Base-by-base conservation (phyloP, 768 basidiomycete species). In the Russula sp. region DNA sequence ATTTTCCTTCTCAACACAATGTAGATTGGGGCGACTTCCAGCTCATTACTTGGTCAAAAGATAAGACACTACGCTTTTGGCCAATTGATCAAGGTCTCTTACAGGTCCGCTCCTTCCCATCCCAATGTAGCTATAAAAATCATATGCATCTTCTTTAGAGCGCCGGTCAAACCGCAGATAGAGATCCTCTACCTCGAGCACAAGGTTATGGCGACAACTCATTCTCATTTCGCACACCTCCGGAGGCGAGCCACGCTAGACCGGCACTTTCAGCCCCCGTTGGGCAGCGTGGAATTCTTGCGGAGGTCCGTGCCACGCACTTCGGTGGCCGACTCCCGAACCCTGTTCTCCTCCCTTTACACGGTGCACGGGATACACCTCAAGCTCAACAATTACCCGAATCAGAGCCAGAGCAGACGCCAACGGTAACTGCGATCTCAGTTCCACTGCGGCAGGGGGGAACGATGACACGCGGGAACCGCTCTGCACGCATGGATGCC, bases 21-120 rank as follows among this genome's bases (percentile, higher is more conserved):
- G 20, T 59, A 76, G 76, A 75, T 36, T 71, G 70, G 42, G 68
- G 77, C 45, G 80, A 83, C 43, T 86, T 84, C 70, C 85, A 84
- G 67, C 76, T 84, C 2, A 83, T 89, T 41, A 87, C 86, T 3
- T 88, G 86, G 86, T 91, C 92, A 1, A 95, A 93, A 71, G 97
- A 98, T 70, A 83, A 92, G 20, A 94, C 90, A 0, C 73, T 99
- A 38, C 78, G 93, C 14, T 90, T 98, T 70, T 96, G 93, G 90
- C 96, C 93, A 0, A 80, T 98, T 2, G 83, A 85, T 57, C 72
- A 77, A 1, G 85, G 88, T 38, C 79, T 79, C 42, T 83, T 90
- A 77, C 80, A 87, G 78, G 91, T 83, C 65, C 43, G 76, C 41
- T 38, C 14, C 34, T 52, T 32, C 46, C 11, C 9, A 54, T 41